A percentile compares a stretch with the other conserved stretches of the same genome.
phyloP scores from a whole-genome alignment of 2,329 filamentous ascomycete species.

The Cytospora chrysosperma region DNA sequence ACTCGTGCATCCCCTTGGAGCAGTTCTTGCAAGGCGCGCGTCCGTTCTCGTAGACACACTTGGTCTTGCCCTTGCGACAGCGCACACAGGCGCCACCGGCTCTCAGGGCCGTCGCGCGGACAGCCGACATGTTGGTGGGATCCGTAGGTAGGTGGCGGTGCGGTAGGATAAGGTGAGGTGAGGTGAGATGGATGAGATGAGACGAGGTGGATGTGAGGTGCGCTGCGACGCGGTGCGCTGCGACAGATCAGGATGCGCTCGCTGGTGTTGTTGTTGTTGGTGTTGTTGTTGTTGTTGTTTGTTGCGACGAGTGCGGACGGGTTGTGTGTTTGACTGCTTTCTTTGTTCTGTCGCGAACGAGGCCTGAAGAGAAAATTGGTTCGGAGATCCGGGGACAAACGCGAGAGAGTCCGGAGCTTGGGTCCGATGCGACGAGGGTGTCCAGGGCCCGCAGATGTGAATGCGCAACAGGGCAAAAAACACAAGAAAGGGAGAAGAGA shows the following conservation, averaged over 20 bases:
- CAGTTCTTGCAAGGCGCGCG: conserved; percentile 64
- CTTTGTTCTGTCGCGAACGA: not conserved
- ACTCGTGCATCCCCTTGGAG: conserved; percentile 63
- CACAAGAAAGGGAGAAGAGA: conserved; percentile 5
- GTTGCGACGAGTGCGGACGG: not conserved
- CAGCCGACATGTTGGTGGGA: conserved; percentile 43
- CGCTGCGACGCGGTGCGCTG: not conserved
- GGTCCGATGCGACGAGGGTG: conserved; percentile 14
- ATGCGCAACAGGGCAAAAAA: conserved; percentile 1
- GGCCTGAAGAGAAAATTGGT: conserved; percentile 6
- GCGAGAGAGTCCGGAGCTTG: conserved; percentile 20
- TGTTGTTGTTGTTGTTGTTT: not conserved
- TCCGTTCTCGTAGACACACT: conserved; percentile 63
- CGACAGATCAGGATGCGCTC: not conserved
- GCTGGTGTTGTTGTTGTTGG: not conserved
- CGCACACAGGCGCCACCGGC: conserved; percentile 62
- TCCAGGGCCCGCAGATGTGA: conserved; percentile 10
- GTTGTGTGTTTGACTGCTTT: not conserved
- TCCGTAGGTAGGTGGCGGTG: not conserved
- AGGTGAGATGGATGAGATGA: not conserved
- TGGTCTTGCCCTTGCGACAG: conserved; percentile 64
- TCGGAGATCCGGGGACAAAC: conserved; percentile 22
- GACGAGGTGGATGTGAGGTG: not conserved
- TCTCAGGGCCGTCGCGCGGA: conserved; percentile 58
- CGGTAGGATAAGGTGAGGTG: not conserved